Evolutionary conservation across 1,139 yeast genomes (phyloP).

Genomic region (Candida buenavistaensis): DNA sequence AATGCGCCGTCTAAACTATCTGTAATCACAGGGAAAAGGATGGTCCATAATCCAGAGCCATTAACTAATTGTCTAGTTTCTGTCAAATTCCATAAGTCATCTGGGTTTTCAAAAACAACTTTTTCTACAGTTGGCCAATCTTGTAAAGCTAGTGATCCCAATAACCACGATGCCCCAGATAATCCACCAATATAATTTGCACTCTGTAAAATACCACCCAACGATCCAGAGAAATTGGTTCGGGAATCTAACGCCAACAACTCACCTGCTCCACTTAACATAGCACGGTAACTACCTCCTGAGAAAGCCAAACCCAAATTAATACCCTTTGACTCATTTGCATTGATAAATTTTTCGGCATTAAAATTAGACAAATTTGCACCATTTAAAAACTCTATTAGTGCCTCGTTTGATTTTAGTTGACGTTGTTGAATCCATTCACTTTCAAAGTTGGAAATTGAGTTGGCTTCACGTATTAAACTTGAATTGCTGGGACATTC

Average conservation of each 20-base stretch:
- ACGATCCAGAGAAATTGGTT: conserved; percentile 48
- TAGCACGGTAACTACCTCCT: conserved; percentile 93
- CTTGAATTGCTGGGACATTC: conserved; percentile 48
- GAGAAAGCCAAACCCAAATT: conserved; percentile 75
- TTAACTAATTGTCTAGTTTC: conserved; percentile 29
- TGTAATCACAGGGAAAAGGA: conserved; percentile 24
- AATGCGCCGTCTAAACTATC: conserved; percentile 26
- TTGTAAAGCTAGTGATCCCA: conserved; percentile 36
- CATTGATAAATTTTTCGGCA: conserved; percentile 28
- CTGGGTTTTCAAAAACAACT: conserved; percentile 28
- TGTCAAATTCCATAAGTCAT: conserved; percentile 41
- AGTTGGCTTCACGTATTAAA: conserved; percentile 29
- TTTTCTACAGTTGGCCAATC: conserved; percentile 36
- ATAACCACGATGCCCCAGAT: conserved; percentile 42
- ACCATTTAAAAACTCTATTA: conserved; percentile 31
- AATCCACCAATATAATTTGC: conserved; percentile 39
- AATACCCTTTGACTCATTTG: conserved; percentile 26
- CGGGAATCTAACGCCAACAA: conserved; percentile 78
- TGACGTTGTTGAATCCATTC: conserved; percentile 29
- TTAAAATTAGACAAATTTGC: conserved; percentile 38
- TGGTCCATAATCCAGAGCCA: conserved; percentile 20
- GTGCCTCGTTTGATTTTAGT: conserved; percentile 30
- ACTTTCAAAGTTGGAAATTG: conserved; percentile 26
- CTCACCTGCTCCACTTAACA: conserved; percentile 89
- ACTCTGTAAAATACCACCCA: conserved; percentile 42